Base-by-base conservation (phyloP, 2,329 filamentous ascomycete genomes). In the Fusarium concolor region DNA sequence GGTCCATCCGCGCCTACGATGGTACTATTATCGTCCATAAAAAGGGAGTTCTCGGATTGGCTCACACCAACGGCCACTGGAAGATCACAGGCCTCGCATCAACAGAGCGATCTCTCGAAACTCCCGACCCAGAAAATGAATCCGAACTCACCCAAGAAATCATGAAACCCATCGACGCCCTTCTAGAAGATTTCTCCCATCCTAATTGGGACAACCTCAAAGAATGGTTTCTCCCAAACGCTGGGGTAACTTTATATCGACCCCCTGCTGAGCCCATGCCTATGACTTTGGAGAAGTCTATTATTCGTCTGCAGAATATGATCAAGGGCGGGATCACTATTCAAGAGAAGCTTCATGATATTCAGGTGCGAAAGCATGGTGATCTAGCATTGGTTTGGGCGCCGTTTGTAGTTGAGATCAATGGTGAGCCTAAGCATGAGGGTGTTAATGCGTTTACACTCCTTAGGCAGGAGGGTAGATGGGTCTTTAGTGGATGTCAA, bases 211-310 rank as follows among this genome's bases (percentile, higher is more conserved):
- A 44, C 6, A 17, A 28, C 0, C n/a, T 65, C 6, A 61, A 65
- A 14, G 15, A 56, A 2, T 65, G 54, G 55, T 65, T 65, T 18
- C 20, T 61, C 10, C 39, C 62, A 26, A 38, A 26, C 3, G 62
- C 62, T 29, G 55, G 62, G 0, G 61, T 59, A 0, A 65, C 60
- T 10, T 0, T 65, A 0, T 65, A 65, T 7, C 24, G 62, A 9
- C 62, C 60, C 15, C 62, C 60, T 1, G 28, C 31, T 11, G 18
- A 43, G 0, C 60, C 62, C 10, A 15, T 28, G 2, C 14, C 61
- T 3, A 65, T 65, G 62, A 65, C 47, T 4, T 44, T 65, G 55
- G 47, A 65, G n/a, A 38, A 65, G n/a, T 65, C 61, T 12, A 62
- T 65, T 8, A 20, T 28, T 20, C 39, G 62, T 15, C 24, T 65